Evolutionary conservation across 805 yeast species (phyloP).

Genomic region (Komagataella ulmi): DNA sequence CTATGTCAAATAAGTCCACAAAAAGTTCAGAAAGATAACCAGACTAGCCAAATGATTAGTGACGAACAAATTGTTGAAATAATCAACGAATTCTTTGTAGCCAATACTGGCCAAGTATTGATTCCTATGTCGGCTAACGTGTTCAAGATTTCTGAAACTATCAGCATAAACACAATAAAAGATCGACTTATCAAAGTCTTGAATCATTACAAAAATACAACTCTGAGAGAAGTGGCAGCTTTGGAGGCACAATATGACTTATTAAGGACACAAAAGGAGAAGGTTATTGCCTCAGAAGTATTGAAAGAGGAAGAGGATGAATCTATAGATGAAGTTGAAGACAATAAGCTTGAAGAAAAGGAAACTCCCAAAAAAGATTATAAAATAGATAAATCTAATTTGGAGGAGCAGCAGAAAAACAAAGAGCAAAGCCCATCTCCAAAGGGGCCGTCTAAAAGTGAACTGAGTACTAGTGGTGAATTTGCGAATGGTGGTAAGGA

Average conservation of each 20-base stretch:
- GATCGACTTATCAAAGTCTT: slow-evolving; percentile 19
- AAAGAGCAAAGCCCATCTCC: neutral
- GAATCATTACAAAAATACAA: slow-evolving; percentile 17
- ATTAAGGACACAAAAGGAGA: slow-evolving; percentile 7
- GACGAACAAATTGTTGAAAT: slow-evolving; percentile 22
- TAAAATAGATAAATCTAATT: neutral
- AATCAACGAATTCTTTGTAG: slow-evolving; percentile 13
- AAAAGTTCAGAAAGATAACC: slow-evolving; percentile 10
- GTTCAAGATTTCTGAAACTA: slow-evolving; percentile 16
- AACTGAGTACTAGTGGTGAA: slow-evolving; percentile 1
- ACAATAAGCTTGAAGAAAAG: slow-evolving; percentile 4
- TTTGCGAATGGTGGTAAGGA: neutral
- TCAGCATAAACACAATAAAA: slow-evolving; percentile 17
- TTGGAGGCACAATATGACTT: slow-evolving; percentile 16
- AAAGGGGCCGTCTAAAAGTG: neutral
- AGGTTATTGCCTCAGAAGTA: neutral
- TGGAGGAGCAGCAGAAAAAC: neutral
- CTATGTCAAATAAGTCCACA: slow-evolving; percentile 16
- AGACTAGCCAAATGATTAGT: slow-evolving; percentile 12
- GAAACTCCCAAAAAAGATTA: slow-evolving; percentile 1
- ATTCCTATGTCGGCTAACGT: slow-evolving; percentile 18
- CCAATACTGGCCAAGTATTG: slow-evolving; percentile 11
- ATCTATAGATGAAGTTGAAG: neutral
- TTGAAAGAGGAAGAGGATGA: slow-evolving; percentile 15
- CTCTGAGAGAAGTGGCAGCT: slow-evolving; percentile 20